Base-by-base conservation (phyloP, 805 yeast genomes). In the Cyberlindnera veronae region DNA sequence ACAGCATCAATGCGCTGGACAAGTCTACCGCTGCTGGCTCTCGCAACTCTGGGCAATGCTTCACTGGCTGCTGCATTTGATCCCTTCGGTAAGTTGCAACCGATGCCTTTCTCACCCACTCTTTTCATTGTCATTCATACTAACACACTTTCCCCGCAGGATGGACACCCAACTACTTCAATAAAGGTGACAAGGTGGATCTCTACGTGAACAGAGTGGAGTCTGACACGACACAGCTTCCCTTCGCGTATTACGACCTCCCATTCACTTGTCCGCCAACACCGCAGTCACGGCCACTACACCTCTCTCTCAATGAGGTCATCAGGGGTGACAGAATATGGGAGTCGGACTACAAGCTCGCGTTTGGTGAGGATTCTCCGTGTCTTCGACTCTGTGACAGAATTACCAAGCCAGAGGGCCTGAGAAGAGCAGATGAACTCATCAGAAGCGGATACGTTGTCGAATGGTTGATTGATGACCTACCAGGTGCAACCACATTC, bases 401-500 rank as follows among this genome's bases (percentile, higher is more conserved):
- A 50, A 65, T 66, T n/a, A 75, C 83, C 12, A 62, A 57, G n/a
- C 72, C 71, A 14, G 60, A 60, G 1, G 82, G 76, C 6, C 54
- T 83, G 24, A 64, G 60, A 38, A 67, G 74, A 36, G 87, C 91
- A 0, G 77, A 68, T 43, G 70, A 74, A 20, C 64, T 88, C 44
- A 78, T 88, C 27, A 68, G 75, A 50, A 66, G 79, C 38, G 84
- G 84, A 3, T 88, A 88, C 53, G 81, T 81, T 38, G 89, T 76
- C 12, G 90, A 88, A 54, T 88, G 96, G 96, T 62, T 76, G 19
- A 67, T 88, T 13, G 96, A 89, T 63, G 85, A 81, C 17, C 64
- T 88, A 24, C 96, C 96, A 0, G 95, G 93, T 7, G 91, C 95
- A 2, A 87, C 96, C 0, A 83, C 95, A 0, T 84, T 81, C 49